Percentiles rank a stretch among this genome's conserved stretches.
Conservation (phyloP, 2,329 filamentous ascomycete genomes). For the Diaporthe ampelina region DNA sequence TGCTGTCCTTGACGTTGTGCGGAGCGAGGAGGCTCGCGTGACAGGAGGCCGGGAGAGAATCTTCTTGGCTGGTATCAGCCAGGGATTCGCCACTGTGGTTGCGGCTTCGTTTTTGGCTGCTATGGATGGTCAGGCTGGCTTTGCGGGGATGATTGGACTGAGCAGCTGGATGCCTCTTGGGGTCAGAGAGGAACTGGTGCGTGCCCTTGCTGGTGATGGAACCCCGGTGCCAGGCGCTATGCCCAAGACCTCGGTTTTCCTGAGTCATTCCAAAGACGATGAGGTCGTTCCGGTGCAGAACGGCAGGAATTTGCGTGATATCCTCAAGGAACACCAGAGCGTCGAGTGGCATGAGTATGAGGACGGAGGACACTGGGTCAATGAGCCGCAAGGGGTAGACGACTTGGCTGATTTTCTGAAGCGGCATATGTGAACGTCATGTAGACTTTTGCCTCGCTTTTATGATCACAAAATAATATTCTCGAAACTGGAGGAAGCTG, state of each 20-base stretch:
- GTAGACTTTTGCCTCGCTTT: no score
- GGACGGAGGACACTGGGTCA: constrained; percentile 48
- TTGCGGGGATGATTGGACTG: constrained; percentile 30
- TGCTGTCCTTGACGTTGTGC: background rate
- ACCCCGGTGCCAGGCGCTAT: no score
- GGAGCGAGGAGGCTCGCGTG: background rate
- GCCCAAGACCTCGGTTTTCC: constrained; percentile 44
- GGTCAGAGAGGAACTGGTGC: no score
- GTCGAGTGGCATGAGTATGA: constrained; percentile 41
- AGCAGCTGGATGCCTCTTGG: constrained; percentile 31
- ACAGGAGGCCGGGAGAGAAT: background rate
- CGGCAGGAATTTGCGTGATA: constrained; percentile 45
- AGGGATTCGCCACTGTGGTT: constrained; percentile 25
- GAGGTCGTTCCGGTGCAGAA: constrained; percentile 47
- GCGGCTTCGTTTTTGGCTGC: constrained; percentile 17
- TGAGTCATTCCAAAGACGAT: constrained; percentile 49
- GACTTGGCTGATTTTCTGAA: constrained; percentile 32
- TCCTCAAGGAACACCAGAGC: constrained; percentile 43
- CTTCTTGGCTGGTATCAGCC: constrained; percentile 40
- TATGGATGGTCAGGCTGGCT: background rate
- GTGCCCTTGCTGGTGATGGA: background rate
- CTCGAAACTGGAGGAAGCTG: no score
- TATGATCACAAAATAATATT: no score
- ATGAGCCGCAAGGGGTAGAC: constrained; percentile 47
- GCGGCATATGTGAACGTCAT: background rate